phyloP scores from a whole-genome alignment of 768 basidiomycete species.

The Lentinula sp. region DNA sequence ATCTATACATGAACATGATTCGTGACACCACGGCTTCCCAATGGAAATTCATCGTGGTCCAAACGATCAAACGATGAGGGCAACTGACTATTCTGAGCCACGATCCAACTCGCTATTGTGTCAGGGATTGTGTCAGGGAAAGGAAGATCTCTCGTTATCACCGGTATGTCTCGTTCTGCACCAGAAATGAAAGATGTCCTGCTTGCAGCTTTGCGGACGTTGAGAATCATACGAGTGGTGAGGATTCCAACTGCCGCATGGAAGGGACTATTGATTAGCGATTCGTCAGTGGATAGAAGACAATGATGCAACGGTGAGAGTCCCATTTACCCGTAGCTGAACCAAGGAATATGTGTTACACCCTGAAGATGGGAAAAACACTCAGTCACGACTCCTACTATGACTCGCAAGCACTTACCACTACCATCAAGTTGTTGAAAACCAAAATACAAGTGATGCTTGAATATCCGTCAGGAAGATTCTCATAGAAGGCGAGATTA shows the following conservation, averaged over 20 bases:
- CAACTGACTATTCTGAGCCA: background rate
- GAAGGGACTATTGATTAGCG: constrained; percentile 26
- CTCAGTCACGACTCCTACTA: background rate
- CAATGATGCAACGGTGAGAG: background rate
- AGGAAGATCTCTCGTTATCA: background rate
- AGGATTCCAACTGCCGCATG: constrained; percentile 41
- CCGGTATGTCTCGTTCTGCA: background rate
- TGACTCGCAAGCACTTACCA: constrained; percentile 18
- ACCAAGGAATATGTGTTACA: constrained; percentile 41
- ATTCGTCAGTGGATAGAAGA: background rate
- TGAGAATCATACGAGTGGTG: constrained; percentile 40
- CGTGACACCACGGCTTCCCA: background rate
- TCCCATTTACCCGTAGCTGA: constrained; percentile 32
- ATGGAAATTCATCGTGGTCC: background rate
- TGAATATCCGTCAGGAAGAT: background rate
- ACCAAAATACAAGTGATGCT: constrained; percentile 33
- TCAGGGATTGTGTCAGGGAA: background rate
- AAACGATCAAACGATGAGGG: background rate
- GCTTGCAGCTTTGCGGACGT: constrained; percentile 28
- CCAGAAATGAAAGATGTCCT: background rate
- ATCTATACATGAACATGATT: background rate
- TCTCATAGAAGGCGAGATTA: background rate
- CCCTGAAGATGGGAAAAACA: constrained; percentile 18
- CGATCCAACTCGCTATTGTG: background rate
- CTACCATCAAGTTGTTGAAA: constrained; percentile 43